phyloP scores from a whole-genome alignment of 1,284 basidiomycete species.

The Schizopora paradoxa region DNA sequence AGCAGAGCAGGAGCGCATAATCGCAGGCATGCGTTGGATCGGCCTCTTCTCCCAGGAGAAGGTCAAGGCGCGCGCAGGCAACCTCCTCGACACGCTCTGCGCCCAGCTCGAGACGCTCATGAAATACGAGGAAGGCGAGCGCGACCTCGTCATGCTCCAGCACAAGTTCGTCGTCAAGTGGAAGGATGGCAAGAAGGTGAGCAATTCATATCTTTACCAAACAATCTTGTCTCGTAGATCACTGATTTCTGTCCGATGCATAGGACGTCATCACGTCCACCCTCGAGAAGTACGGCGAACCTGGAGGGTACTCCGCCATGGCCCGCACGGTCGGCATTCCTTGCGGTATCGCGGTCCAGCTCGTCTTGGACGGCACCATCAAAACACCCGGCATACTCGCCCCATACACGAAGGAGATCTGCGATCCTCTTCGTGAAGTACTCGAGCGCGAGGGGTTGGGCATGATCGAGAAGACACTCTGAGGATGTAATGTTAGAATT shows the following conservation, averaged over 20 bases:
- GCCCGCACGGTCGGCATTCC: conserved; percentile 88
- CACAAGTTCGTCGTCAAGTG: conserved; percentile 93
- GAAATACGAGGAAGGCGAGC: conserved; percentile 87
- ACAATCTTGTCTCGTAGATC: conserved; percentile 17
- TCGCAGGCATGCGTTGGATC: conserved; percentile 89
- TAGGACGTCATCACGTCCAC: conserved; percentile 89
- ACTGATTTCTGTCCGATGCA: conserved; percentile 17
- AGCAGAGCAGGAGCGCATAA: conserved; percentile 67
- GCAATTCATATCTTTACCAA: conserved; percentile 22
- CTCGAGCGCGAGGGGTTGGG: conserved; percentile 84
- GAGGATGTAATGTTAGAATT: not conserved
- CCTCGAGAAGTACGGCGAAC: conserved; percentile 86
- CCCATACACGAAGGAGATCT: conserved; percentile 86
- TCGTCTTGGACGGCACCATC: conserved; percentile 76
- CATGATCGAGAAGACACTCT: conserved; percentile 57
- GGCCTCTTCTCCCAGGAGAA: conserved; percentile 81
- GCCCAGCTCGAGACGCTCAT: conserved; percentile 88
- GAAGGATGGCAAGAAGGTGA: conserved; percentile 71
- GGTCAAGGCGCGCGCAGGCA: conserved; percentile 63
- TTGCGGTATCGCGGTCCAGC: conserved; percentile 88
- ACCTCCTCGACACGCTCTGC: conserved; percentile 93
- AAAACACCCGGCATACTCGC: conserved; percentile 78
- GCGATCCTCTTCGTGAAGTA: conserved; percentile 71
- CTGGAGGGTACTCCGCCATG: conserved; percentile 89
- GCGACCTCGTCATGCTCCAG: conserved; percentile 96